Evolutionary conservation across 2,329 filamentous ascomycete species (phyloP).

Genomic region (Arthroderma sp.): DNA sequence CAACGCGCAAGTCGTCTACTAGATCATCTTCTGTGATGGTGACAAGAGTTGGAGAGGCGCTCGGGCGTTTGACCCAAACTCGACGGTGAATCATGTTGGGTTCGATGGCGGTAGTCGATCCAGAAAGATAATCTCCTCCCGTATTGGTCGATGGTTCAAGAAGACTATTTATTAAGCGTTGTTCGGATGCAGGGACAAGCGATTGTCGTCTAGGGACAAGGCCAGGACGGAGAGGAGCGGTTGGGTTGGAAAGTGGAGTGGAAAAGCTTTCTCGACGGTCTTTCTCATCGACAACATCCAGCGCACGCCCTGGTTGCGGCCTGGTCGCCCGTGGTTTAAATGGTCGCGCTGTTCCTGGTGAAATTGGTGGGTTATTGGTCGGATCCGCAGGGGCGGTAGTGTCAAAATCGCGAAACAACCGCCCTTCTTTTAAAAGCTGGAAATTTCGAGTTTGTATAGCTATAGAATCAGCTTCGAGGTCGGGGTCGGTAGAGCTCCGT

Average conservation of each 20-base stretch:
- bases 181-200: constrained; percentile 26
- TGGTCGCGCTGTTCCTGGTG: neutral
- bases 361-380: neutral
- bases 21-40: constrained; percentile 76
- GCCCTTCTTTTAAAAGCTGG: neutral
- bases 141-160: constrained; percentile 17
- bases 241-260: constrained; percentile 10
- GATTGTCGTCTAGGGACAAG: constrained; percentile 26
- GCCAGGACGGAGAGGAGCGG: constrained; percentile 17
- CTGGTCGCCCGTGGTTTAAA: constrained; percentile 1
- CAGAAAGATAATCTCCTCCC: constrained; percentile 14
- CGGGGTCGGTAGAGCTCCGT: too few relatives aligned
- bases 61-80: constrained; percentile 85
- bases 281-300: constrained; percentile 7
- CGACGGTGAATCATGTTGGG: constrained; percentile 44
- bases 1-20: constrained; percentile 86
- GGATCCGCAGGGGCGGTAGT: neutral
- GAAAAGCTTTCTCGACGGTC: neutral
- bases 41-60: constrained; percentile 75
- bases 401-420: neutral
- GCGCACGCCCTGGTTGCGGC: neutral
- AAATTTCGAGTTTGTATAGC: too few relatives aligned
- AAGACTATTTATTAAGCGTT: constrained; percentile 24
- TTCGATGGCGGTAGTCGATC: constrained; percentile 9
- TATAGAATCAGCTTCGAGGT: too few relatives aligned